Percentiles rank a stretch among this genome's conserved stretches.
Evolutionary conservation across 31 red algal species (phyloP).

Genomic region (Odonthalia washingtoniensis): DNA sequence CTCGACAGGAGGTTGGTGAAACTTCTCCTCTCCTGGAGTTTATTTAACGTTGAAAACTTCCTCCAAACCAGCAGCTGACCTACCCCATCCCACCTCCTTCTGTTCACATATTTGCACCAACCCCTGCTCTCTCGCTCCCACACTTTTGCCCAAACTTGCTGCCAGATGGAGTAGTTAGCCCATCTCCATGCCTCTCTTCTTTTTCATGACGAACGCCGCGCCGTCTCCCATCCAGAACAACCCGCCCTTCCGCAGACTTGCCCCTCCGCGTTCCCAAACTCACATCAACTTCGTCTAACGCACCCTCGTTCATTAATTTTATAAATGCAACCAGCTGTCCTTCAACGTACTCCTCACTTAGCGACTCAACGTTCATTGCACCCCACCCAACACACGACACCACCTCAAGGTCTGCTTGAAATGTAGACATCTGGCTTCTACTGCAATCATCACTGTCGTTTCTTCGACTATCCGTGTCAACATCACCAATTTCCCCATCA

Average conservation of each 20-base stretch:
- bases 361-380: background rate
- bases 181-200: too few relatives aligned
- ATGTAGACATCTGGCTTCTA: slow-evolving; percentile 39
- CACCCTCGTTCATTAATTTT: slow-evolving; percentile 65
- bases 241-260: background rate
- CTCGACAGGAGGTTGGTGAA: too few relatives aligned
- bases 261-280: slow-evolving; percentile 8
- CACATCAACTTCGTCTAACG: slow-evolving; percentile 71
- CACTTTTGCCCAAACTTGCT: too few relatives aligned
- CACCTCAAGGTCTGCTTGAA: slow-evolving; percentile 9
- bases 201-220: too few relatives aligned
- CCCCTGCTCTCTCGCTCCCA: too few relatives aligned
- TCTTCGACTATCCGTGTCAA: background rate
- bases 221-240: background rate
- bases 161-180: too few relatives aligned
- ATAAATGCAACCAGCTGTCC: background rate
- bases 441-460: slow-evolving; percentile 1
- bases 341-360: slow-evolving; percentile 3
- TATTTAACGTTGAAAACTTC: too few relatives aligned
- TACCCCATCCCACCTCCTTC: too few relatives aligned
- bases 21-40: too few relatives aligned
- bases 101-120: too few relatives aligned
- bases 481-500: slow-evolving; percentile 30
- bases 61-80: too few relatives aligned
- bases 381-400: background rate